Base-by-base conservation (phyloP, 106 monocot genomes). In the Posidonia australis region DNA sequence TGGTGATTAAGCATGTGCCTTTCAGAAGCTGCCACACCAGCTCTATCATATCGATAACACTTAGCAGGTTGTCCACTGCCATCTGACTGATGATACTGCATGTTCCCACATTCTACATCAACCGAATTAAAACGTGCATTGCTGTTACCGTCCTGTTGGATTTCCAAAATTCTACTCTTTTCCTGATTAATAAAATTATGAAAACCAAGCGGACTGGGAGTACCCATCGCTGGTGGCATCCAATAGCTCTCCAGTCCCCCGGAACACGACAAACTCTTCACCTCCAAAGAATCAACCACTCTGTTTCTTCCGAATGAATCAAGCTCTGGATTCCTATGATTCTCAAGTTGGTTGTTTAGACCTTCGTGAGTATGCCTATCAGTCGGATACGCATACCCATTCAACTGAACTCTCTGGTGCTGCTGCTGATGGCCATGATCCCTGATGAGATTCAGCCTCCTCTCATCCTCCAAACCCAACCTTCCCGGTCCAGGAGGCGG, bases 361-460 rank as follows among this genome's bases (percentile, higher is more conserved):
- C 12, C 30, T 19, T 24, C 13, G 20, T 5, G 6, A 28, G 18
- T 11, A 21, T 14, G 7, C 11, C 22, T 44, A 19, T 54, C 53
- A 11, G 11, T 21, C 21, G 57, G 4, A 26, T 28, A 58, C 14
- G 20, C 36, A 46, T 23, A 13, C 54, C 27, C 46, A 9, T 16
- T 36, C 36, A 7, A 56, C 16, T 60, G 24, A 67, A 29, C 19
- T 58, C 60, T 29, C n/a, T n/a, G n/a, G 25, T 10, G 55, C 19
- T 30, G 31, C 17, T 32, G 22, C 46, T 76, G 80, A 13, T 46
- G 72, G 21, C 93, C 93, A 44, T 89, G 86, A 59, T 80, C 69
- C 30, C 86, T 70, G 26, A 86, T 86, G 65, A 94, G 41, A 57
- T 55, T 82, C 61, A 94, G 28, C 69, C 78, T 71, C 59, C 89